These are phyloP conservation scores for Penicillium sumatraense DNA, from an alignment of 2,329 filamentous ascomycete genomes.

Conservation along the genomic window DNA sequence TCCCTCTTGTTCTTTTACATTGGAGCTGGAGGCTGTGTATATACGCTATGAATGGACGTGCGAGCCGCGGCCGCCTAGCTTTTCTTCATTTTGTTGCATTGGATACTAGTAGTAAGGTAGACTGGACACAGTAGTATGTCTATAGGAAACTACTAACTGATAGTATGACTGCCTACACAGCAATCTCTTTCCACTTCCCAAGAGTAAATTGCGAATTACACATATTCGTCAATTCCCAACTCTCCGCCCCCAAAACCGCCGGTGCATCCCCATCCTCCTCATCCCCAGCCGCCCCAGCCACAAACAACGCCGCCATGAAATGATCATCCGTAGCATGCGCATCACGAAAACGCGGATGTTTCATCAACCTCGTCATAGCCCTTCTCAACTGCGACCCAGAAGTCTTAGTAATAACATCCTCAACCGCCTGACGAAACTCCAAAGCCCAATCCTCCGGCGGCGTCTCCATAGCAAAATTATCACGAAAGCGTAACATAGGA, in stretches of 20 bases:
- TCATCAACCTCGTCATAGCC: constrained; percentile 67
- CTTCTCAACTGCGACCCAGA: constrained; percentile 60
- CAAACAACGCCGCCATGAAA: constrained; percentile 69
- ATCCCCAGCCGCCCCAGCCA: constrained; percentile 61
- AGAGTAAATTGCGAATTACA: constrained; percentile 65
- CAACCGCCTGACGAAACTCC: constrained; percentile 68
- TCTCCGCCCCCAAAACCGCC: constrained; percentile 55
- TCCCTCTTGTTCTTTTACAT: constrained; percentile 12
- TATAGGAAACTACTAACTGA: not conserved
- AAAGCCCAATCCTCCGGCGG: constrained; percentile 65
- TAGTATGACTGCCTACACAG: constrained; percentile 9
- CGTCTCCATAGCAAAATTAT: constrained; percentile 65
- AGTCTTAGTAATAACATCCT: constrained; percentile 62
- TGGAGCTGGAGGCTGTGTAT: constrained; percentile 1
- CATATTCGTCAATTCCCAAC: constrained; percentile 71
- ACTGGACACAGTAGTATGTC: not conserved
- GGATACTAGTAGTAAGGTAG: too few relatives aligned
- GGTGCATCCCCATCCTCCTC: constrained; percentile 48
- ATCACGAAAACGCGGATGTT: constrained; percentile 67
- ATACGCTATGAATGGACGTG: constrained; percentile 1
- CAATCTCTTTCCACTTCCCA: constrained; percentile 43
- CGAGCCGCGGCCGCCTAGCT: not conserved
- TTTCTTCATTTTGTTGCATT: too few relatives aligned
- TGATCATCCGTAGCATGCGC: constrained; percentile 74
- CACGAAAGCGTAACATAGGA: constrained; percentile 66